Evolutionary conservation across 768 basidiomycete genomes (phyloP), one percentile per base, ranked within the genome.

Genomic region (Tricholoma bakamatsutake): DNA sequence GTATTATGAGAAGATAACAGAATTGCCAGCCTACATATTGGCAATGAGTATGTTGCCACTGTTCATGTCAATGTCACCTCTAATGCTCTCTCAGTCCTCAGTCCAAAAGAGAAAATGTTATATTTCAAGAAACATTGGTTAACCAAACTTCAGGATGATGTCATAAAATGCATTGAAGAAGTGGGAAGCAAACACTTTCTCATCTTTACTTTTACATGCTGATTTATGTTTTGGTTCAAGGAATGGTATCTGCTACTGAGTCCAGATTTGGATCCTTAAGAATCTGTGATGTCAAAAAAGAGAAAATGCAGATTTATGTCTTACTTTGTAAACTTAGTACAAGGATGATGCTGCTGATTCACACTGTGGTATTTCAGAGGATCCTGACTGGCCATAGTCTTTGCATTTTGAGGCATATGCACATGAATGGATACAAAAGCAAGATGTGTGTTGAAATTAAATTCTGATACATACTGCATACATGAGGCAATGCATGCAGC

Each of bases 101-200:
- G 69, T 54, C 67, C 67, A 15, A 43, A 39, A 28, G 53, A 59
- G 33, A 71, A 69, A 47, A 49, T 57, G 24, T 35, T 4, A 6
- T 59, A 69, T 45, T 64, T 71, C 49, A 59, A 63, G 31, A 66
- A 63, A 43, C 56, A 69, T 52, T 72, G 69, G 68, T 35, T 53
- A 8, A 55, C 43, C 5, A 35, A 61, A 3, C 62, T 67, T 12
- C 59, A 63, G n/a, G n/a, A 24, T 8, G 57, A 55, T 0, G 61
- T 62, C 9, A 43, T 58, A 10, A 43, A 57, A 37, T 45, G 43
- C 27, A 24, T 24, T 13, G 12, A 45, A 24, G 43, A 45, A 45
- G 43, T 45, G 43, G 43, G 13, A 45, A 40, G 15, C 10, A 10
- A 40, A 40, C 17, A 40, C 17, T 18, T 4, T 40, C 5, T 40